Conservation (phyloP, 768 basidiomycete species). For the Agaricus bisporus region DNA sequence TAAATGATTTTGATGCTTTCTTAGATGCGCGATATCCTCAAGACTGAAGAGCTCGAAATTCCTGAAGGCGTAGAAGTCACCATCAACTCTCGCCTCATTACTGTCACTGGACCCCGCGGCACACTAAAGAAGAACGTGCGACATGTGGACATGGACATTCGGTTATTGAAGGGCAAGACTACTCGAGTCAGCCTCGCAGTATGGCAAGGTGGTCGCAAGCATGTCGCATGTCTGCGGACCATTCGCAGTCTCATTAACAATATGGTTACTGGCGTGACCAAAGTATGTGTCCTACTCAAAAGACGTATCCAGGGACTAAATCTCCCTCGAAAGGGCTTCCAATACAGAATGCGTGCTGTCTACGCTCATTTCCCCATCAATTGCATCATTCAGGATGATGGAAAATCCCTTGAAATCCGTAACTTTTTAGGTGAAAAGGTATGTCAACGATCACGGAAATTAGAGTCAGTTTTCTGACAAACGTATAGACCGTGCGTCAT, state of each 20-base stretch:
- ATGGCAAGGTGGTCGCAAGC: slow-evolving; percentile 98
- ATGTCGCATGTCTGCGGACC: slow-evolving; percentile 96
- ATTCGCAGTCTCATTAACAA: slow-evolving; percentile 94
- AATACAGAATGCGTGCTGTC: slow-evolving; percentile 99
- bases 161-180: slow-evolving; percentile 72
- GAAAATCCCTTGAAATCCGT: slow-evolving; percentile 76
- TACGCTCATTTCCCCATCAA: slow-evolving; percentile 99
- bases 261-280: slow-evolving; percentile 97
- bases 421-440: slow-evolving; percentile 97
- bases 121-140: slow-evolving; percentile 88
- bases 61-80: slow-evolving; percentile 79
- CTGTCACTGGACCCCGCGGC: slow-evolving; percentile 89
- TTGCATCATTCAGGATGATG: slow-evolving; percentile 82
- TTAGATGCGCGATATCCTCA: slow-evolving; percentile 89
- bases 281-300: slow-evolving; percentile 40
- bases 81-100: slow-evolving; percentile 89
- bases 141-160: slow-evolving; percentile 93
- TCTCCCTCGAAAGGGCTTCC: slow-evolving; percentile 71
- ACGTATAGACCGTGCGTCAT: slow-evolving; percentile 77
- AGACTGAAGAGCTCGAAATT: slow-evolving; percentile 89
- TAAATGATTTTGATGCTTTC: slow-evolving; percentile 20
- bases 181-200: slow-evolving; percentile 85
- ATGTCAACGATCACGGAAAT: slow-evolving; percentile 12
- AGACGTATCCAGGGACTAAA: background rate
- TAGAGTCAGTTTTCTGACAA: background rate